Base-by-base conservation (phyloP, 371 early-diverging fungal species). In the Aphelidium insulamus region DNA sequence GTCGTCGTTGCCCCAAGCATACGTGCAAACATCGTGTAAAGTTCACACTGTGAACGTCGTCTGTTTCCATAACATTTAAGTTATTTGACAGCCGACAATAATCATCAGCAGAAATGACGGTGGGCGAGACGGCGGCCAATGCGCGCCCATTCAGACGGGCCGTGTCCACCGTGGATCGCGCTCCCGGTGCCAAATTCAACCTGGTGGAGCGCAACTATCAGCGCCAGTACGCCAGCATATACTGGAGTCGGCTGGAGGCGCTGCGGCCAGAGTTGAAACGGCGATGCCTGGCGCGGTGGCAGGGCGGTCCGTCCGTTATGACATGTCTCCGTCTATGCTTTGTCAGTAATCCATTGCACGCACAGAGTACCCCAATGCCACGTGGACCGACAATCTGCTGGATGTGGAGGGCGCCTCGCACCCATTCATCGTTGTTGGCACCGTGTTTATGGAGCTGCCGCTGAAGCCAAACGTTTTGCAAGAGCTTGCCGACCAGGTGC, bases 401-500 rank as follows among this genome's bases (percentile, higher is more conserved):
- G 77, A 82, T 42, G 61, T 79, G 9, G 54, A 59, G 15, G 53
- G 60, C 1, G 63, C 57, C 1, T n/a, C n/a, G n/a, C 48, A 58
- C 40, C 37, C 64, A 12, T 75, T 72, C 32, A 83, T 60, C 40
- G 54, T 85, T 17, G 47, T 82, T 17, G 92, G 90, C 11, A 86
- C 90, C 0, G 45, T 87, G 10, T 88, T 75, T 47, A 50, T 77
- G 20, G 86, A 87, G 10, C 71, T 82, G 69, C 51, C 61, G 3
- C 38, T 62, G 21, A 88, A 85, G 42, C 87, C 92, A 11, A 82
- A 77, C 45, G 73, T 87, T 31, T 55, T 91, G 40, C 66, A 77
- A 21, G 77, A 83, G 37, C 57, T 87, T 7, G 64, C 75, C 18
- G 58, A 58, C 33, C 79, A 84, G 50, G 22, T 14, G 16, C 6